These are phyloP conservation scores for Citrus australasica DNA, from an alignment of 345 rosid species.

Conservation along the genomic window DNA sequence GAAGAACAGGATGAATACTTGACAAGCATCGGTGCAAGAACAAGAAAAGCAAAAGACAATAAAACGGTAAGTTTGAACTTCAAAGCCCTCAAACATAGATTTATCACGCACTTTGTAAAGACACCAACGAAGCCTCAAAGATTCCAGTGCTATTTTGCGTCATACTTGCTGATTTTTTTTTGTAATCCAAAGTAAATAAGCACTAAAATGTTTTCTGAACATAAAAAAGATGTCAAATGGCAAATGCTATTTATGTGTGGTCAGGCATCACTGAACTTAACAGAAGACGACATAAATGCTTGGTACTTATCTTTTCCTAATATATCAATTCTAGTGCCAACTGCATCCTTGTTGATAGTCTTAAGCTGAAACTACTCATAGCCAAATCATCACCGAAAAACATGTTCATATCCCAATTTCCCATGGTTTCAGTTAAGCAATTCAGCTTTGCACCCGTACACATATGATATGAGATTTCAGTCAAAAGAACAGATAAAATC, in stretches of 20 bases:
- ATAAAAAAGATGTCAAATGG: not conserved
- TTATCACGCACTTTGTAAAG: not conserved
- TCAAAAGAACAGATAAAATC: not conserved
- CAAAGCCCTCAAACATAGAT: not conserved
- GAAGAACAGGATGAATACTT: not conserved
- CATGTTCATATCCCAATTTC: not conserved
- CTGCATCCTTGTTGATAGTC: not conserved
- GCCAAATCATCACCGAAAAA: not conserved
- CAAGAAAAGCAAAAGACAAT: not conserved
- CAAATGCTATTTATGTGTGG: not conserved
- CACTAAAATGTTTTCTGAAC: not conserved
- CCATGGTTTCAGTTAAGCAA: not conserved
- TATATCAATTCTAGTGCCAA: not conserved
- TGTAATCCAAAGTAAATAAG: not conserved
- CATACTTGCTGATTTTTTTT: not conserved
- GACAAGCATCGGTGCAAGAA: not conserved
- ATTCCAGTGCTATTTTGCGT: not conserved
- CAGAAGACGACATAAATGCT: not conserved
- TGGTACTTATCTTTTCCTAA: not conserved
- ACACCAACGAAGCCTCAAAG: not conserved
- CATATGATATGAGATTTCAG: not conserved
- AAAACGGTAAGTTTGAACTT: not conserved
- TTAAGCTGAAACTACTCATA: not conserved
- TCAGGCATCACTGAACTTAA: not conserved
- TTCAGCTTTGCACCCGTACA: not conserved